These are phyloP conservation scores for Cyberlindnera maritima DNA, from an alignment of 805 yeast genomes.

Conservation along the genomic window DNA sequence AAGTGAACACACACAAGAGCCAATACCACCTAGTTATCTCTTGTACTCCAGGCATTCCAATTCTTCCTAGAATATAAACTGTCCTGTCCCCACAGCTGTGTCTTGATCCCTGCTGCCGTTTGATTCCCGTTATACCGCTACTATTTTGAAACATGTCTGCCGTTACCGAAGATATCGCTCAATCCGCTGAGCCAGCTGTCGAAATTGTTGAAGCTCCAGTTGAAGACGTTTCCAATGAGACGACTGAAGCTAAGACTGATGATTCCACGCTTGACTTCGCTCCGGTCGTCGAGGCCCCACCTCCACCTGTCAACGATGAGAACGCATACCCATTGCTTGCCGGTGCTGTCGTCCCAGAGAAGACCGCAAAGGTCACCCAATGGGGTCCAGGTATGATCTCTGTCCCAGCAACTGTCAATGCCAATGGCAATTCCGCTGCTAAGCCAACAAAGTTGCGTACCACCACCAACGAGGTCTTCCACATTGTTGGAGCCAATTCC, in stretches of 20 bases:
- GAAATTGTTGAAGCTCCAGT: neutral
- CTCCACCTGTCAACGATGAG: slow-evolving; percentile 48
- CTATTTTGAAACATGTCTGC: slow-evolving; percentile 4
- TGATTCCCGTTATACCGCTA: slow-evolving; percentile 5
- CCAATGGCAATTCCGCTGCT: slow-evolving; percentile 9
- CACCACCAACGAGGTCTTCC: slow-evolving; percentile 54
- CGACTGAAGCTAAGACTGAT: neutral
- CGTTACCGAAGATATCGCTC: neutral
- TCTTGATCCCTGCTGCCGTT: slow-evolving; percentile 12
- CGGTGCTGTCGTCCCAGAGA: slow-evolving; percentile 24
- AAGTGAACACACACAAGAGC: neutral
- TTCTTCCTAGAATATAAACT: neutral
- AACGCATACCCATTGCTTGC: slow-evolving; percentile 68
- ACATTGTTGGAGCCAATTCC: slow-evolving; percentile 69
- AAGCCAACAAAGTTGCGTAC: slow-evolving; percentile 20
- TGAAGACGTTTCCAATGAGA: neutral
- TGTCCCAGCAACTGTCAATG: slow-evolving; percentile 21
- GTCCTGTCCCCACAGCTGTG: neutral
- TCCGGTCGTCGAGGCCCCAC: slow-evolving; percentile 18
- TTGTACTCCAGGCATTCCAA: neutral
- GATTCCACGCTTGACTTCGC: neutral
- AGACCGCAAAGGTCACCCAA: slow-evolving; percentile 13
- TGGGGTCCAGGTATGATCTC: slow-evolving; percentile 37
- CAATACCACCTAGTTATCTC: neutral
- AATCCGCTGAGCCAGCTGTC: slow-evolving; percentile 4